Evolutionary conservation across 2,329 filamentous ascomycete species (phyloP).

Genomic region (Pestalotiopsis sp.): DNA sequence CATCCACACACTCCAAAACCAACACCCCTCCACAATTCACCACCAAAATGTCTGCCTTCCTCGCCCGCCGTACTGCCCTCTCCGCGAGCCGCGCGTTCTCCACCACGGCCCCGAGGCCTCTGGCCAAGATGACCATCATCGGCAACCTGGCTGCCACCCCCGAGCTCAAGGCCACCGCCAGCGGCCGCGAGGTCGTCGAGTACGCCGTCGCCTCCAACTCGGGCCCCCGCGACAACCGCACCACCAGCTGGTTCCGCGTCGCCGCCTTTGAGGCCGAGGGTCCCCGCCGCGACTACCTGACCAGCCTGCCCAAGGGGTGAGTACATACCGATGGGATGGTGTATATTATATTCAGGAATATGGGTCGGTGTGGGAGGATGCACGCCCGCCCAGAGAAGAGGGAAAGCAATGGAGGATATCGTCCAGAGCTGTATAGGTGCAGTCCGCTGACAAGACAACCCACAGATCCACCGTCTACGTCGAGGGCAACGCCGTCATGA

Average conservation of each 20-base stretch:
- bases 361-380: too few relatives aligned
- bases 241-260: conserved; percentile 85
- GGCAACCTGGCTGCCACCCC: conserved; percentile 82
- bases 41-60: conserved; percentile 46
- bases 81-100: conserved; percentile 72
- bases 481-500: conserved; percentile 79
- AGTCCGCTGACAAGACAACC: background rate
- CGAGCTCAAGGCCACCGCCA: conserved; percentile 71
- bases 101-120: conserved; percentile 62
- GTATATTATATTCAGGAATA: too few relatives aligned
- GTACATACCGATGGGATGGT: conserved; percentile 36
- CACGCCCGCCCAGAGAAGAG: background rate
- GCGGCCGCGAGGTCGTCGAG: conserved; percentile 72
- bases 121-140: conserved; percentile 84
- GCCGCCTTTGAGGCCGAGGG: conserved; percentile 72
- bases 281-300: conserved; percentile 69
- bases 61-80: conserved; percentile 54
- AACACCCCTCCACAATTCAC: background rate
- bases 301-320: conserved; percentile 82
- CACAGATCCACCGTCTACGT: conserved; percentile 76
- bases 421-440: conserved; percentile 15
- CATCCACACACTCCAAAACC: background rate
- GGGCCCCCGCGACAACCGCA: conserved; percentile 69
- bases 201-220: conserved; percentile 74
- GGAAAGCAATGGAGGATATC: background rate